Percentiles rank a stretch among this genome's conserved stretches.
Evolutionary conservation across 2,329 filamentous ascomycete species (phyloP).

Genomic region (Periconia sp.): DNA sequence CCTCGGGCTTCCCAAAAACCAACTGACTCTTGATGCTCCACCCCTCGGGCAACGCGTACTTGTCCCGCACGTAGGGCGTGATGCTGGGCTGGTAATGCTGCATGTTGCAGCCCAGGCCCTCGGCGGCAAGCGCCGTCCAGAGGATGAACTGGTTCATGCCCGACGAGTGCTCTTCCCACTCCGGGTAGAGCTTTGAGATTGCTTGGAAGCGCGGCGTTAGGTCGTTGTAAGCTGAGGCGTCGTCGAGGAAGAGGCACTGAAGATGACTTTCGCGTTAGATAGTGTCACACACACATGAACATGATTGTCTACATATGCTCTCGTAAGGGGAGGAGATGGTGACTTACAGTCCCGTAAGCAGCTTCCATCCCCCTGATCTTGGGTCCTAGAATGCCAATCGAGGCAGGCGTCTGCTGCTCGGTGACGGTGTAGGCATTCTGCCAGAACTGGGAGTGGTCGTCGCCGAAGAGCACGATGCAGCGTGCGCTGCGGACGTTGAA

Average conservation of each 20-base stretch:
- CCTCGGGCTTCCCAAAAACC: slow-evolving; percentile 40
- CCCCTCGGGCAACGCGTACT: slow-evolving; percentile 25
- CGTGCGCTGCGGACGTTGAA: slow-evolving; percentile 39
- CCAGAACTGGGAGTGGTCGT: slow-evolving; percentile 32
- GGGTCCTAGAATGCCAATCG: slow-evolving; percentile 22
- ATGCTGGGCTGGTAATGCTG: slow-evolving; percentile 37
- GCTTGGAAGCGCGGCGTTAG: slow-evolving; percentile 21
- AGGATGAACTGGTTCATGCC: slow-evolving; percentile 33
- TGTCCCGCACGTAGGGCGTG: slow-evolving; percentile 26
- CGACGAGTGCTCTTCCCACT: slow-evolving; percentile 29
- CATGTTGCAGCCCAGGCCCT: slow-evolving; percentile 31
- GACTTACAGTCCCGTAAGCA: slow-evolving; percentile 29
- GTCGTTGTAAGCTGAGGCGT: slow-evolving; percentile 16
- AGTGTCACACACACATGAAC: neutral
- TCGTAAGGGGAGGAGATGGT: neutral
- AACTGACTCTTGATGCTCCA: slow-evolving; percentile 33
- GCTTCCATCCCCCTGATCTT: slow-evolving; percentile 26
- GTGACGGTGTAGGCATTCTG: slow-evolving; percentile 24
- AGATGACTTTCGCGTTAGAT: neutral
- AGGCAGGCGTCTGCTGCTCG: slow-evolving; percentile 17
- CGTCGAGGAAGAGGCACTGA: slow-evolving; percentile 30
- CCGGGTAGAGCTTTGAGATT: slow-evolving; percentile 21
- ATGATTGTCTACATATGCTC: too few relatives aligned
- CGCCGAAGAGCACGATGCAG: slow-evolving; percentile 32
- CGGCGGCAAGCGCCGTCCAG: slow-evolving; percentile 34